phyloP scores from a whole-genome alignment of 805 yeast genomes.

The Sporopachydermia quercuum region DNA sequence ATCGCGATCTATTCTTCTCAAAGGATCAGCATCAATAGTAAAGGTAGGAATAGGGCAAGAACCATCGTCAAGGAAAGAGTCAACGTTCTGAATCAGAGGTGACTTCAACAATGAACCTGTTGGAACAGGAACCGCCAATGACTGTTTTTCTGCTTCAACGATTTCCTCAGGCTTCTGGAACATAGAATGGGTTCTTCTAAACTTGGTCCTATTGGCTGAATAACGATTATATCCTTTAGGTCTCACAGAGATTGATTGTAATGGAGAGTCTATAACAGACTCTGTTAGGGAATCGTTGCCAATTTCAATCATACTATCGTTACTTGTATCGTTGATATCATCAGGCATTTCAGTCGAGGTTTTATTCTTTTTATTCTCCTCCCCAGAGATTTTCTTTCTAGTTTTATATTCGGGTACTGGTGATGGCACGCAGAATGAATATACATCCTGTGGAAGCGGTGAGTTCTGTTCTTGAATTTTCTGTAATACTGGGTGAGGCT shows the following conservation, averaged over 20 bases:
- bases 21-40: constrained; percentile 37
- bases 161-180: constrained; percentile 41
- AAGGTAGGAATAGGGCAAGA: constrained; percentile 25
- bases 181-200: constrained; percentile 56
- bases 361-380: background rate
- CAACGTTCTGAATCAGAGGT: constrained; percentile 8
- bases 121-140: constrained; percentile 9
- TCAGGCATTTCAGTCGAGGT: background rate
- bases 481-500: too few relatives aligned
- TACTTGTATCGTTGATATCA: too few relatives aligned
- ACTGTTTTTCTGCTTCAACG: constrained; percentile 15
- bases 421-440: background rate
- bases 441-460: background rate
- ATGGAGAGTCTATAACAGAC: constrained; percentile 1
- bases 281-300: too few relatives aligned
- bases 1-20: constrained; percentile 50
- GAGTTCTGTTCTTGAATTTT: background rate
- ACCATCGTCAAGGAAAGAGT: constrained; percentile 9
- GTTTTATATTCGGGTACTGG: too few relatives aligned
- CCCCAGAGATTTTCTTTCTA: too few relatives aligned
- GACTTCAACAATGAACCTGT: constrained; percentile 5
- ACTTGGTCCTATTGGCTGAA: constrained; percentile 19
- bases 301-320: too few relatives aligned
- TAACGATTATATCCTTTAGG: background rate
- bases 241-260: background rate